These are phyloP conservation scores for Smallanthus sonchifolius DNA, from an alignment of 129 eudicot genomes.

Conservation along the genomic window DNA sequence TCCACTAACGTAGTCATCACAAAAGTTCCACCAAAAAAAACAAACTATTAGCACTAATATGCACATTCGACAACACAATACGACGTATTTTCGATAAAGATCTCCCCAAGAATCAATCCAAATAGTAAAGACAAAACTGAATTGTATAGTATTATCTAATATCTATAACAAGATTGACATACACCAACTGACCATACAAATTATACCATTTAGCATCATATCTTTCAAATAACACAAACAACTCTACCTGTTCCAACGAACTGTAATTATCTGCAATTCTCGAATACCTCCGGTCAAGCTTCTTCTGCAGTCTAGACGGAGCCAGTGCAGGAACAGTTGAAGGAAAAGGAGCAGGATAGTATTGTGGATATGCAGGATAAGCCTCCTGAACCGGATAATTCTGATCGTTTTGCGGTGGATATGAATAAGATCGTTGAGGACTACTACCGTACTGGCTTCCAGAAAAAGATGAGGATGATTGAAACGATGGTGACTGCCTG, in stretches of 20 bases:
- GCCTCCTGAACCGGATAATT: constrained; percentile 52
- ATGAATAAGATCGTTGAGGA: constrained; percentile 36
- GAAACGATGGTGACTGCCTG: constrained; percentile 40
- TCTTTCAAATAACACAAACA: constrained; percentile 1
- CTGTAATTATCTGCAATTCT: constrained; percentile 87
- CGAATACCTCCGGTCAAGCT: constrained; percentile 77
- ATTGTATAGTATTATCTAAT: constrained; percentile 9
- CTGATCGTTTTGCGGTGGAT: constrained; percentile 39
- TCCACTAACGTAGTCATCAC: constrained; percentile 7
- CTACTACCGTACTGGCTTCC: constrained; percentile 44
- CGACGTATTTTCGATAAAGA: not conserved
- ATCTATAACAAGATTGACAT: constrained; percentile 1
- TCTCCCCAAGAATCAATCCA: constrained; percentile 6
- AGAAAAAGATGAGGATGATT: constrained; percentile 43
- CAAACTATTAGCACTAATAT: constrained; percentile 11
- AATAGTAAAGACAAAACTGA: constrained; percentile 20
- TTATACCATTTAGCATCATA: not conserved
- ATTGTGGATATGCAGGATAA: constrained; percentile 49
- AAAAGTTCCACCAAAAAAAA: constrained; percentile 6
- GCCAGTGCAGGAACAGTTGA: constrained; percentile 15
- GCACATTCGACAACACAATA: constrained; percentile 16
- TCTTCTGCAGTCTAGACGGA: constrained; percentile 48
- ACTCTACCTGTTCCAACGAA: constrained; percentile 80
- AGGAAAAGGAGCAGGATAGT: constrained; percentile 35
- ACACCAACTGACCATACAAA: not conserved